These are phyloP conservation scores for Saccharomyces paradoxus DNA, from an alignment of 805 yeast genomes.

Conservation along the genomic window DNA sequence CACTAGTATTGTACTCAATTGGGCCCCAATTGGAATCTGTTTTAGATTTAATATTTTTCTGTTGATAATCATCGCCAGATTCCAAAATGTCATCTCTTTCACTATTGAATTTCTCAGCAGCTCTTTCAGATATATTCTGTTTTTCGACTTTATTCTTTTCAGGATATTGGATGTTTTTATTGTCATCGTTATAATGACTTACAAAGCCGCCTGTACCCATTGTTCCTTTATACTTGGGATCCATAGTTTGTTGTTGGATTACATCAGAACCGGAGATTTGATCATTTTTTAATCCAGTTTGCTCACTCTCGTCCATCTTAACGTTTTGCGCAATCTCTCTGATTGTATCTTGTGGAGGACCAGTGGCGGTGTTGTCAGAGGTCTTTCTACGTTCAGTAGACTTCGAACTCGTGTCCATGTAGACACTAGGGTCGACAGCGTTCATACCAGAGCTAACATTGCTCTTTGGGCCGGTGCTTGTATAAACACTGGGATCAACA, in stretches of 20 bases:
- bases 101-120: background rate
- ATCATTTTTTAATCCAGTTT: background rate
- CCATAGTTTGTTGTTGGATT: background rate
- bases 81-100: background rate
- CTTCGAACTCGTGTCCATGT: background rate
- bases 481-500: too few relatives aligned
- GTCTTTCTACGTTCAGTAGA: background rate
- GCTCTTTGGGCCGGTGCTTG: too few relatives aligned
- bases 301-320: background rate
- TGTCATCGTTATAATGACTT: background rate
- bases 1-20: background rate
- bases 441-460: background rate
- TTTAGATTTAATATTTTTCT: background rate
- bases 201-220: background rate
- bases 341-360: slow-evolving; percentile 12
- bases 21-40: background rate
- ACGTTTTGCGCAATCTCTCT: background rate
- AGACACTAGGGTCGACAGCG: background rate
- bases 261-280: background rate
- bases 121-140: background rate
- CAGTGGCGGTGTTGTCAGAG: background rate
- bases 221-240: background rate
- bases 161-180: background rate
- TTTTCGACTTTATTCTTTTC: background rate
- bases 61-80: background rate